Conservation (phyloP, 2,329 filamentous ascomycete species). For the Neonectria ditissima region DNA sequence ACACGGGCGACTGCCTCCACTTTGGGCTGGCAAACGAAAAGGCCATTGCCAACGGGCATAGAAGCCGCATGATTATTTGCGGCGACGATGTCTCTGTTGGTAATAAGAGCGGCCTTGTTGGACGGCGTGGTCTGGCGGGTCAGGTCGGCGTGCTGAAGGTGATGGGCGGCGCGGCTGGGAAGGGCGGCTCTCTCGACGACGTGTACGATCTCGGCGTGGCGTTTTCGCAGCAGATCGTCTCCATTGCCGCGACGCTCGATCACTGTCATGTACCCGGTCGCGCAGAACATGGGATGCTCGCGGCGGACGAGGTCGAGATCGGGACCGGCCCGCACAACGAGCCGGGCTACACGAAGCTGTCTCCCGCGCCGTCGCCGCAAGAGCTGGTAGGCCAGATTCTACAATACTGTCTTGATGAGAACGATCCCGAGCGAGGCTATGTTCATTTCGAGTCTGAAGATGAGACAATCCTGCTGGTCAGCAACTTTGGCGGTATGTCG, state of each 20-base stretch:
- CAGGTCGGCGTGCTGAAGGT: conserved; percentile 71
- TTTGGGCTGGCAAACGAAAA: conserved; percentile 58
- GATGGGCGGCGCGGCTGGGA: conserved; percentile 62
- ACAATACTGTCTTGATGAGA: conserved; percentile 68
- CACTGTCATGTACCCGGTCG: conserved; percentile 71
- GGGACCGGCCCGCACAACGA: conserved; percentile 77
- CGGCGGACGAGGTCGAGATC: conserved; percentile 67
- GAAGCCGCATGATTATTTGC: conserved; percentile 69
- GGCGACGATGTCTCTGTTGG: conserved; percentile 75
- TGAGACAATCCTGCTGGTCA: conserved; percentile 65
- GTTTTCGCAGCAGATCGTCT: conserved; percentile 64
- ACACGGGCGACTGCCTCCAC: conserved; percentile 77
- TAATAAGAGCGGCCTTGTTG: conserved; percentile 67
- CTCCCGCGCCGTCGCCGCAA: conserved; percentile 61
- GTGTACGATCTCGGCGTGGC: conserved; percentile 63
- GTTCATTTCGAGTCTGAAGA: conserved; percentile 60
- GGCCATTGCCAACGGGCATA: conserved; percentile 65
- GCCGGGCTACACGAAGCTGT: conserved; percentile 69
- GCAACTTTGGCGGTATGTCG: conserved; percentile 71
- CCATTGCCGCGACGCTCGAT: conserved; percentile 69
- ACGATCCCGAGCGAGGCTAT: conserved; percentile 62
- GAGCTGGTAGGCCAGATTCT: conserved; percentile 69
- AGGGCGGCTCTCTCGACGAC: conserved; percentile 61
- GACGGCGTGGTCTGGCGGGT: conserved; percentile 70
- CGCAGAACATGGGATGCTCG: conserved; percentile 60